Percentiles rank a stretch among this genome's conserved stretches.
phyloP scores from a whole-genome alignment of 2,329 filamentous ascomycete species.

The Parascedosporium putredinis region DNA sequence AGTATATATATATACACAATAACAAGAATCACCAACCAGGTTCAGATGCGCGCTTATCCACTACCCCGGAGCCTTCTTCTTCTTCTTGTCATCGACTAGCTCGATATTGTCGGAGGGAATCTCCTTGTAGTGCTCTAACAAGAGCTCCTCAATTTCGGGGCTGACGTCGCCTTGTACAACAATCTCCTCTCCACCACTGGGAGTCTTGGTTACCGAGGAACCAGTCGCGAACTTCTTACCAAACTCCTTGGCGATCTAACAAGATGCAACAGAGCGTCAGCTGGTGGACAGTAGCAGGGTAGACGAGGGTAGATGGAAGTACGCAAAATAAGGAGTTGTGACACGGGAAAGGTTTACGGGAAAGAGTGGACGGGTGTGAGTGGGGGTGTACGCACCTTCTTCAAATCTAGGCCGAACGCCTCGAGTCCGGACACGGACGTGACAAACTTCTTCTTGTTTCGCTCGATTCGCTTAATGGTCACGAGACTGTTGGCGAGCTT shows the following conservation, averaged over 20 bases:
- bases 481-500: conserved; percentile 74
- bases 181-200: conserved; percentile 85
- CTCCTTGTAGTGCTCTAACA: conserved; percentile 78
- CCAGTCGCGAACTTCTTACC: conserved; percentile 99
- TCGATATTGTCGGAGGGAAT: conserved; percentile 95
- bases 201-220: conserved; percentile 79
- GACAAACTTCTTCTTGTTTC: conserved; percentile 96
- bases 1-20: background rate
- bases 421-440: conserved; percentile 88
- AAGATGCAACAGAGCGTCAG: conserved; percentile 13
- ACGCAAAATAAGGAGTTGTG: too few relatives aligned
- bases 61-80: conserved; percentile 36
- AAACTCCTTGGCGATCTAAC: conserved; percentile 72
- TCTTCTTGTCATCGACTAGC: conserved; percentile 92
- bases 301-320: background rate
- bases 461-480: conserved; percentile 91
- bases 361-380: too few relatives aligned
- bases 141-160: conserved; percentile 85
- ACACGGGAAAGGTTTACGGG: too few relatives aligned
- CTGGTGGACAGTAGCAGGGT: background rate
- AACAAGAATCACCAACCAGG: background rate
- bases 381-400: conserved; percentile 53
- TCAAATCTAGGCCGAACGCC: conserved; percentile 81
- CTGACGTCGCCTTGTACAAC: conserved; percentile 96
- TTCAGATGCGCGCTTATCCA: background rate